Percentiles rank a stretch among this genome's conserved stretches.
Conservation (phyloP, 208 protist species). For the Acanthamoeba divionensis region DNA sequence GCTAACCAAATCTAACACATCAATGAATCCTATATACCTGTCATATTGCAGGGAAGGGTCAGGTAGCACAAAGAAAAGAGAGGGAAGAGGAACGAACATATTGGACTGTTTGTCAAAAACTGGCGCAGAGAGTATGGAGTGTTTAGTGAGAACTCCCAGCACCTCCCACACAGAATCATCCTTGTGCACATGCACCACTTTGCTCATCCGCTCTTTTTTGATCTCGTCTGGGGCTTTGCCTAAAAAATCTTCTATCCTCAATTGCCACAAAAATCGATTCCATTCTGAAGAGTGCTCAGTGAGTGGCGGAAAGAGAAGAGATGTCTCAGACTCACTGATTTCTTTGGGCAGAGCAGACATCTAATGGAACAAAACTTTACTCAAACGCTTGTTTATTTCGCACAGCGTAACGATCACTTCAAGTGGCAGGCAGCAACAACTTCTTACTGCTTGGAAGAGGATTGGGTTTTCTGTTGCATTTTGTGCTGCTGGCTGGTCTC, state of each 20-base stretch:
- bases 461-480: no score
- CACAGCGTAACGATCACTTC: no score
- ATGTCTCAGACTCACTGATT: no score
- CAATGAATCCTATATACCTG: constrained; percentile 41
- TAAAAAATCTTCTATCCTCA: constrained; percentile 14
- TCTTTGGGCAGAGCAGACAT: no score
- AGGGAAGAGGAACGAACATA: background rate
- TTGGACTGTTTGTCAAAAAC: constrained; percentile 13
- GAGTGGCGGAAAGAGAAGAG: no score
- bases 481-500: no score
- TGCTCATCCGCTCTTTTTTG: constrained; percentile 11
- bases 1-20: constrained; percentile 24
- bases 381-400: no score
- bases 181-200: background rate
- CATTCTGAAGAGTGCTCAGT: background rate
- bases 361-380: no score
- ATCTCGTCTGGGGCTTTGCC: background rate
- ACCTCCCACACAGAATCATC: constrained; percentile 22
- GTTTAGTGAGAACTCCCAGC: background rate
- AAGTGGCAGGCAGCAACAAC: no score
- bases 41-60: background rate
- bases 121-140: background rate
- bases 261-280: background rate
- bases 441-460: no score
- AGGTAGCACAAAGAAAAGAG: background rate